These are phyloP conservation scores for Barnettozyma pratensis DNA, from an alignment of 805 yeast species.

Conservation along the genomic window DNA sequence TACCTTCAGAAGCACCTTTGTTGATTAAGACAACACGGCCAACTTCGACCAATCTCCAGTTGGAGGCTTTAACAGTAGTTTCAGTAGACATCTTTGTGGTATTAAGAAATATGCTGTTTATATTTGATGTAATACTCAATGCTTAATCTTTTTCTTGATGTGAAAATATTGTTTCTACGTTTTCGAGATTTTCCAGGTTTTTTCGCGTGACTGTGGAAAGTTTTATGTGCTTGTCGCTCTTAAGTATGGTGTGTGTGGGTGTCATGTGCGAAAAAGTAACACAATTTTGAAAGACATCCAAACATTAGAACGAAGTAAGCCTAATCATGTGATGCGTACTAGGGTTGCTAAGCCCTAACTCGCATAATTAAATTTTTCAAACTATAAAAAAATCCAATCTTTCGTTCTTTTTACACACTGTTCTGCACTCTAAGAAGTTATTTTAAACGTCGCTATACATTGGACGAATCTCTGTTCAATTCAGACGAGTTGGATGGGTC, in stretches of 20 bases:
- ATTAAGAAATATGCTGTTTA: slow-evolving; percentile 4
- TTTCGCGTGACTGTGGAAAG: slow-evolving; percentile 1
- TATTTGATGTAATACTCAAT: slow-evolving; percentile 2
- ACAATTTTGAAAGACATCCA: background rate
- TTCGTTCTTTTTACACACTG: no score
- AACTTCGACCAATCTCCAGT: slow-evolving; percentile 99
- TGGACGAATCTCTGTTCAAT: background rate
- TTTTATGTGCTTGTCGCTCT: background rate
- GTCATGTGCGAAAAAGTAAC: background rate
- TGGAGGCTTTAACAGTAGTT: slow-evolving; percentile 86
- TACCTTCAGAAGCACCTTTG: slow-evolving; percentile 67
- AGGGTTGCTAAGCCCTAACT: no score
- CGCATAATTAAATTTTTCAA: no score
- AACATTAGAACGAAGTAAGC: no score
- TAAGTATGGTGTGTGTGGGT: background rate
- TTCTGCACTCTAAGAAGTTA: no score
- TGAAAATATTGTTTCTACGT: slow-evolving; percentile 10
- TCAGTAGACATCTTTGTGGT: slow-evolving; percentile 51
- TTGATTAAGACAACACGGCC: slow-evolving; percentile 96
- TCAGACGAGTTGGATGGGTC: background rate
- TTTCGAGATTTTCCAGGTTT: slow-evolving; percentile 6
- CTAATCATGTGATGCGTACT: no score
- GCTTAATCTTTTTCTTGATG: slow-evolving; percentile 3
- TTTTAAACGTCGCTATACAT: no score
- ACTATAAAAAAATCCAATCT: no score